These are phyloP conservation scores for Vigna mungo DNA, from an alignment of 306 rosid genomes.

Conservation along the genomic window DNA sequence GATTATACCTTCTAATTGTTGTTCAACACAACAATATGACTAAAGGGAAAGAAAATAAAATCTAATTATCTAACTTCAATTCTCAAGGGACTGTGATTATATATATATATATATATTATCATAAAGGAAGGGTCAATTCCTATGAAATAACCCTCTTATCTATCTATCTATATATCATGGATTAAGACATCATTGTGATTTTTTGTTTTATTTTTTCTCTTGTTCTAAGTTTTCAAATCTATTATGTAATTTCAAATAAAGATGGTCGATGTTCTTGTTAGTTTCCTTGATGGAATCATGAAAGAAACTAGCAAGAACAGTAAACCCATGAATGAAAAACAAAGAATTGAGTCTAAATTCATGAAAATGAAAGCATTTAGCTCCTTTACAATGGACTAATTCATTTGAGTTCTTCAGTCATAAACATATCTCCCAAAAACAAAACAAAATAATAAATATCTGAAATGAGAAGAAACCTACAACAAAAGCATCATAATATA, in stretches of 20 bases:
- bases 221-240: slow-evolving; percentile 31
- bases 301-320: neutral
- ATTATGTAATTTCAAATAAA: slow-evolving; percentile 32
- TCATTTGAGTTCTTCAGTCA: neutral
- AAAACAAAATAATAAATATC: neutral
- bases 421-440: neutral
- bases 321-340: slow-evolving; percentile 30
- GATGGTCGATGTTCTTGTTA: slow-evolving; percentile 27
- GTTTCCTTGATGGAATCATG: slow-evolving; percentile 40
- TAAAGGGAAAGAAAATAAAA: neutral
- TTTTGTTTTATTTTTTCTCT: neutral
- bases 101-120: too few relatives aligned
- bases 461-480: slow-evolving; percentile 19
- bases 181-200: slow-evolving; percentile 30
- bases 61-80: neutral
- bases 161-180: neutral
- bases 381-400: slow-evolving; percentile 3
- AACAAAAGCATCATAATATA: slow-evolving; percentile 38
- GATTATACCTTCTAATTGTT: slow-evolving; percentile 35
- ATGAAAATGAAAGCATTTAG: slow-evolving; percentile 36
- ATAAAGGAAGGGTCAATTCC: slow-evolving; percentile 35
- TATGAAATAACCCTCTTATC: slow-evolving; percentile 10
- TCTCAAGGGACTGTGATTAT: slow-evolving; percentile 15
- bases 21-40: slow-evolving; percentile 27
- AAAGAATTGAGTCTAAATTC: slow-evolving; percentile 1